Evolutionary conservation across 768 basidiomycete species (phyloP), one percentile per base, ranked within the genome.

Genomic region (Cystofilobasidium bisporidii): DNA sequence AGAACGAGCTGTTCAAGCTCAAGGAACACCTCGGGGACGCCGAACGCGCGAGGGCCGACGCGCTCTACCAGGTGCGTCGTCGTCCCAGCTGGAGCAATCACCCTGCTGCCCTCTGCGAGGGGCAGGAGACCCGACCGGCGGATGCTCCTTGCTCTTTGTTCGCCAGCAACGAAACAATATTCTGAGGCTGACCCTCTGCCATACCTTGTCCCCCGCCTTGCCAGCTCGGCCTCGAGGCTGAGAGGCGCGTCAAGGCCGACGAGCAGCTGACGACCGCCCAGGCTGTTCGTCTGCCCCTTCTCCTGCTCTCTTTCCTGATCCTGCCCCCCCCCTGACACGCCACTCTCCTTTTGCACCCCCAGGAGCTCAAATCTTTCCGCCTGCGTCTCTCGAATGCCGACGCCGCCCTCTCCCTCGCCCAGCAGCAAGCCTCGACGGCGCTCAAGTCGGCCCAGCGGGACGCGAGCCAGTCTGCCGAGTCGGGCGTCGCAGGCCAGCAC

Each of bases 331-430:
- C 6, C 33, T 30, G 9, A 15, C 47, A 48, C 26, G 60, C n/a
- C 33, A 5, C 50, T 24, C 45, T 45, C 30, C 56, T 3, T 33
- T 24, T 58, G 4, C 22, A 6, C 22, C 17, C 57, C 32, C 55
- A 77, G 76, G 77, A 77, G 58, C 70, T 77, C 4, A 57, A 65
- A 15, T 68, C 71, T 18, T 50, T 73, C 24, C 61, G 72, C 14
- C 65, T 76, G 45, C 71, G 72, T 41, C 61, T 74, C n/a, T 69
- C 72, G 9, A 77, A 76, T 60, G 71, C 74, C 15, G 75, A 77
- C 59, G 70, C 74, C 0, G 72, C 73, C 18, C 41, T 75, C 28
- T 48, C 63, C 8, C 62, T 66, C 15, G 70, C 74, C 2, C 30
- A 45, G 18, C 30, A 48, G 4, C 18, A 28, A 1, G 45, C 55